These are phyloP conservation scores for Heimioporus sp. DNA, from an alignment of 768 basidiomycete species.

Conservation along the genomic window DNA sequence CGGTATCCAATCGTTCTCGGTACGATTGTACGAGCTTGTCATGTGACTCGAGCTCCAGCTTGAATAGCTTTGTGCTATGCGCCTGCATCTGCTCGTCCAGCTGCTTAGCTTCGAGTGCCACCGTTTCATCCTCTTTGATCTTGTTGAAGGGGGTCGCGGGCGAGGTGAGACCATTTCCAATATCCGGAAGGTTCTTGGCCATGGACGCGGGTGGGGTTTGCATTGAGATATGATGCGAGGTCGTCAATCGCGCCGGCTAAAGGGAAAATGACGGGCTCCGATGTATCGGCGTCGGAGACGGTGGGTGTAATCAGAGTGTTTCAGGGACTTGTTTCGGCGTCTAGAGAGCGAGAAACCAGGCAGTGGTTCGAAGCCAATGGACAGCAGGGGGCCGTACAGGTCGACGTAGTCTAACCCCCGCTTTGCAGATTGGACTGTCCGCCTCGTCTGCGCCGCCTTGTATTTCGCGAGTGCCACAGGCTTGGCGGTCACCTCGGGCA, in stretches of 20 bases:
- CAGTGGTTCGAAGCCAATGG: conserved; percentile 93
- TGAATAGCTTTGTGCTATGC: conserved; percentile 76
- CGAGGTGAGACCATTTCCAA: conserved; percentile 74
- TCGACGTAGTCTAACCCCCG: conserved; percentile 34
- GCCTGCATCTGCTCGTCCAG: conserved; percentile 85
- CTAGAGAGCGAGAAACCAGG: no score
- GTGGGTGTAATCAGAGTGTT: conserved; percentile 73
- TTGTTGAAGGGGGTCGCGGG: conserved; percentile 76
- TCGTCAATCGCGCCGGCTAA: conserved; percentile 93
- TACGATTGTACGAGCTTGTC: conserved; percentile 77
- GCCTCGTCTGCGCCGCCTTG: no score
- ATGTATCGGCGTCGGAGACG: conserved; percentile 64
- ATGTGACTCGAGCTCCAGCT: conserved; percentile 82
- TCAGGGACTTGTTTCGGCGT: conserved; percentile 37
- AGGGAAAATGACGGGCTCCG: conserved; percentile 92
- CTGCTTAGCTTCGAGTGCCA: conserved; percentile 55
- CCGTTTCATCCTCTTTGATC: conserved; percentile 77
- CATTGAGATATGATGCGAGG: conserved; percentile 79
- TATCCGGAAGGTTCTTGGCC: conserved; percentile 72
- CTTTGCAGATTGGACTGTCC: conserved; percentile 63
- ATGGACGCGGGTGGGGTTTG: conserved; percentile 64
- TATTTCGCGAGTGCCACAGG: conserved; percentile 42
- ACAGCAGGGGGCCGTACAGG: conserved; percentile 73
- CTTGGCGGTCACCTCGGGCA: conserved; percentile 31
- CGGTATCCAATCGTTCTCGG: conserved; percentile 80